phyloP scores from a whole-genome alignment of 768 basidiomycete species.

The Chalciporus sphaerocephalus region DNA sequence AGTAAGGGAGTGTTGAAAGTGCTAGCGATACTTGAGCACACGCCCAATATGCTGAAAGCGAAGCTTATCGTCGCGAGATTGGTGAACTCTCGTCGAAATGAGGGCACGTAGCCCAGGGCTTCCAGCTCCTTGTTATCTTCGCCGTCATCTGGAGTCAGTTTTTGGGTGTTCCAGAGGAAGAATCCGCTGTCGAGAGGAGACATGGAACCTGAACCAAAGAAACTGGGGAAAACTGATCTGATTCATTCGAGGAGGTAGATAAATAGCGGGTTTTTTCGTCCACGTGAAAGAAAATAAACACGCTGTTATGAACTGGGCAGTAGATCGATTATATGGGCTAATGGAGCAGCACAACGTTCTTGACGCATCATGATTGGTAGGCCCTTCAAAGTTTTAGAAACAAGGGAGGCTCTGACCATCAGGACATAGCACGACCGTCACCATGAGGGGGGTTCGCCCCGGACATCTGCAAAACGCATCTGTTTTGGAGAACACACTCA shows the following conservation, averaged over 20 bases:
- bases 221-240: not conserved
- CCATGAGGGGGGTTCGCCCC: too few species aligned
- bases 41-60: constrained; percentile 34
- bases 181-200: not conserved
- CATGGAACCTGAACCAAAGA: constrained; percentile 2
- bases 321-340: not conserved
- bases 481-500: too few species aligned
- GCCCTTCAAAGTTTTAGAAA: too few species aligned
- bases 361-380: too few species aligned
- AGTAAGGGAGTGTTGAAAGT: constrained; percentile 37
- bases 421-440: too few species aligned
- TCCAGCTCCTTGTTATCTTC: constrained; percentile 22
- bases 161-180: not conserved
- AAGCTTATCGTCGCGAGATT: constrained; percentile 35
- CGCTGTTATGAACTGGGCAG: not conserved
- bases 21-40: constrained; percentile 36
- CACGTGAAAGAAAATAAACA: not conserved
- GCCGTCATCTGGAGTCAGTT: not conserved
- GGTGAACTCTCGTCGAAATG: constrained; percentile 43
- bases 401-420: too few species aligned
- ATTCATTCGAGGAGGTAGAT: not conserved
- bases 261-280: not conserved
- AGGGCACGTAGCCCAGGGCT: constrained; percentile 29
- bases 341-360: too few species aligned
- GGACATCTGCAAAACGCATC: too few species aligned